Percentiles rank a stretch among this genome's conserved stretches.
These are phyloP conservation scores for Leccinum obscurum DNA, from an alignment of 768 basidiomycete species.

Conservation along the genomic window DNA sequence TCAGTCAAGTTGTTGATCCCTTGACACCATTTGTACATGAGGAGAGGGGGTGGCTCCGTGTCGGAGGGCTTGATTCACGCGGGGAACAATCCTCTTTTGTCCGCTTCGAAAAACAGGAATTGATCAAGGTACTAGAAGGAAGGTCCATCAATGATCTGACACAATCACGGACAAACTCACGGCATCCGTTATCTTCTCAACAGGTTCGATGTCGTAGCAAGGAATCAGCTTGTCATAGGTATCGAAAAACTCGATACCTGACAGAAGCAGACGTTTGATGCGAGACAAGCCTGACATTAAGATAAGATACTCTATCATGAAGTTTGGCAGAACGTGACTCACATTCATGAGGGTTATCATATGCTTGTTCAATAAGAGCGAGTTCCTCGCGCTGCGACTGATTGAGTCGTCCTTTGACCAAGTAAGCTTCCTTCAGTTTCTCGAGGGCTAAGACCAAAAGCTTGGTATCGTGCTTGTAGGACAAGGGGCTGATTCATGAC, in stretches of 20 bases:
- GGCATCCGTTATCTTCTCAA: constrained; percentile 99
- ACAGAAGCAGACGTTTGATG: constrained; percentile 92
- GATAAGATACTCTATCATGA: constrained; percentile 5
- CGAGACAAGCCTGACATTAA: constrained; percentile 71
- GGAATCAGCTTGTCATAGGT: constrained; percentile 98
- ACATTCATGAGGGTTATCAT: constrained; percentile 99
- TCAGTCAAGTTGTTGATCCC: constrained; percentile 99
- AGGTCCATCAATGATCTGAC: constrained; percentile 12
- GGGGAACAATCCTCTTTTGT: constrained; percentile 97
- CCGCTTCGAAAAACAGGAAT: constrained; percentile 98
- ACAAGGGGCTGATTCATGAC: constrained; percentile 63
- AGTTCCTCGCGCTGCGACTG: constrained; percentile 98
- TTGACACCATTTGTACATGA: constrained; percentile 99
- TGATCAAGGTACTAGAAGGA: constrained; percentile 82
- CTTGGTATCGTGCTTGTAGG: constrained; percentile 99
- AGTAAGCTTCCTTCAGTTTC: constrained; percentile 98
- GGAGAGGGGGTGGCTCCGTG: constrained; percentile 92
- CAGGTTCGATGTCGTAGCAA: constrained; percentile 98
- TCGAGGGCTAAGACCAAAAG: constrained; percentile 94
- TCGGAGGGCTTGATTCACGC: constrained; percentile 99
- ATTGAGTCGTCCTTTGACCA: constrained; percentile 95
- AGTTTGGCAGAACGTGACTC: constrained; percentile 18
- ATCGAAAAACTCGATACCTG: constrained; percentile 96
- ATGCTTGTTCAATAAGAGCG: constrained; percentile 97
- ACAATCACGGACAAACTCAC: constrained; percentile 41